phyloP scores from a whole-genome alignment of 177 flowering plant species.

The Vitis hybrid region DNA sequence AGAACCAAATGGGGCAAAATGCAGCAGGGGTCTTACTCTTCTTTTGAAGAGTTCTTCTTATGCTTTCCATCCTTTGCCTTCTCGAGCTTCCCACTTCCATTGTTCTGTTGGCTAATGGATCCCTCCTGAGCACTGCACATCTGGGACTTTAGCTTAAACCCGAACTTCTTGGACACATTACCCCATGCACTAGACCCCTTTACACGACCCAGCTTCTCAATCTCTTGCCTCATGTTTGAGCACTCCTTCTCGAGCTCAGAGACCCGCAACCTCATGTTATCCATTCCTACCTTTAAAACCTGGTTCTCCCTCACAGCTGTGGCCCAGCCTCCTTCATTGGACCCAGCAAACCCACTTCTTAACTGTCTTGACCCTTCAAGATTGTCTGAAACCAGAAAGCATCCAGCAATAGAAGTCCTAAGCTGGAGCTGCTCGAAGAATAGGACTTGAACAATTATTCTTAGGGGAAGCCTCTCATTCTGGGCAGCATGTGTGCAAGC shows the following conservation, averaged over 20 bases:
- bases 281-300: constrained; percentile 89
- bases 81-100: constrained; percentile 34
- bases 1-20: not conserved
- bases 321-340: constrained; percentile 65
- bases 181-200: constrained; percentile 57
- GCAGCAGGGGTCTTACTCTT: constrained; percentile 13
- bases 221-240: constrained; percentile 76
- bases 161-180: constrained; percentile 64
- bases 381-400: constrained; percentile 83
- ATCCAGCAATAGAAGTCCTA: constrained; percentile 80
- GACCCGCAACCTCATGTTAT: constrained; percentile 78
- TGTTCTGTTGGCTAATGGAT: constrained; percentile 57
- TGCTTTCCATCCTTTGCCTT: constrained; percentile 53
- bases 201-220: constrained; percentile 62
- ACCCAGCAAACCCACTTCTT: constrained; percentile 59
- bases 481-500: constrained; percentile 96
- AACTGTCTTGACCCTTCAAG: constrained; percentile 79
- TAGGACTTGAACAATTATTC: constrained; percentile 82
- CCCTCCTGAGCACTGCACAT: constrained; percentile 93
- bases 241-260: constrained; percentile 90
- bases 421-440: constrained; percentile 91
- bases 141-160: constrained; percentile 73
- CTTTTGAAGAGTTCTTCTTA: constrained; percentile 31
- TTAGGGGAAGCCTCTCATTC: constrained; percentile 80
- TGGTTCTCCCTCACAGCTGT: constrained; percentile 81